A percentile compares a stretch with the other conserved stretches of the same genome.
These are phyloP conservation scores for Triticum urartu DNA, from an alignment of 176 grass and related monocot genomes.

Conservation along the genomic window DNA sequence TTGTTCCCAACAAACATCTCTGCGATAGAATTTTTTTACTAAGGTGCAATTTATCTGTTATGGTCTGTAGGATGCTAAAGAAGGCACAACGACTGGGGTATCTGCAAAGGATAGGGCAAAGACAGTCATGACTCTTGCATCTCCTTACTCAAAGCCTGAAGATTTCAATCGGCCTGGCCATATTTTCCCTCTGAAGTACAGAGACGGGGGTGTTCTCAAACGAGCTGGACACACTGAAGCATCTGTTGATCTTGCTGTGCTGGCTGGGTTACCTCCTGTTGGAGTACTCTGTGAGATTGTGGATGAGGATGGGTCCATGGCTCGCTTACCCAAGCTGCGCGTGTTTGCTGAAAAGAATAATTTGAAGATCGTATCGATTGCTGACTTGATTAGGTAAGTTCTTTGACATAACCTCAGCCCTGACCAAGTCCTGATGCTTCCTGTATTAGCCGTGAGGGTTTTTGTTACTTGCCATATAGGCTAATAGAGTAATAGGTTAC, in stretches of 20 bases:
- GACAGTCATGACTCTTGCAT: slow-evolving; percentile 71
- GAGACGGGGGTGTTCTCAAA: slow-evolving; percentile 90
- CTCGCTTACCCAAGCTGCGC: slow-evolving; percentile 62
- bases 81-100: slow-evolving; percentile 81
- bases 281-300: slow-evolving; percentile 84
- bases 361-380: slow-evolving; percentile 90
- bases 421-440: neutral
- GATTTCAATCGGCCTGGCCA: slow-evolving; percentile 90
- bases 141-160: slow-evolving; percentile 58
- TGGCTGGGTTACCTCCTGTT: slow-evolving; percentile 71
- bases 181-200: slow-evolving; percentile 91
- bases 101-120: slow-evolving; percentile 84
- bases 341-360: slow-evolving; percentile 83
- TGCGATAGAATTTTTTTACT: neutral
- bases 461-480: neutral
- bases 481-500: neutral
- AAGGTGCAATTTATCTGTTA: slow-evolving; percentile 13
- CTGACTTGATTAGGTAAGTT: slow-evolving; percentile 80
- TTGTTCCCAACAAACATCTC: neutral
- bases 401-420: neutral
- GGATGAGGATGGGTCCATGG: slow-evolving; percentile 92
- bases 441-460: neutral
- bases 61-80: slow-evolving; percentile 75
- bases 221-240: slow-evolving; percentile 90
- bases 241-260: slow-evolving; percentile 73